Percentiles rank a stretch among this genome's conserved stretches.
phyloP scores from a whole-genome alignment of 108 stramenopile genomes.

The Aurantiochytrium sp. region DNA sequence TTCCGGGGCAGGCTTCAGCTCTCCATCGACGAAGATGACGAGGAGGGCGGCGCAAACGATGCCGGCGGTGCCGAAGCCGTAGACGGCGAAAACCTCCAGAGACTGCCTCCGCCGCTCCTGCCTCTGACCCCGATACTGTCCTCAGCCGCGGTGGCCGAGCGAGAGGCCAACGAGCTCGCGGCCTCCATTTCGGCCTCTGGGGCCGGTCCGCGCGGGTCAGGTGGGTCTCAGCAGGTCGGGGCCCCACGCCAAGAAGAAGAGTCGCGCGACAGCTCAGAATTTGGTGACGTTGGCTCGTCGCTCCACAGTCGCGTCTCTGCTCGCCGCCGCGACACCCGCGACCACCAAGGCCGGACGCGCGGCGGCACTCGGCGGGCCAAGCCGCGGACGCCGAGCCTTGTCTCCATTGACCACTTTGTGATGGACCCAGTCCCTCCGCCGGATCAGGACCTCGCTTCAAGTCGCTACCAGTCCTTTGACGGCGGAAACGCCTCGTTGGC shows the following conservation, averaged over 20 bases:
- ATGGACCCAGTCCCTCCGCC: neutral
- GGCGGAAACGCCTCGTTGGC: neutral
- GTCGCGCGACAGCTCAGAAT: neutral
- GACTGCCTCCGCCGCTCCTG: neutral
- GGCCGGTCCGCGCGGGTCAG: no score
- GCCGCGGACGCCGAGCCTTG: neutral
- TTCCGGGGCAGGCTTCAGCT: no score
- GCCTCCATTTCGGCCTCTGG: neutral
- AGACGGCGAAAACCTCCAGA: no score
- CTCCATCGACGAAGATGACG: no score
- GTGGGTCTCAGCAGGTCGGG: no score
- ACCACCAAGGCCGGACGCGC: no score
- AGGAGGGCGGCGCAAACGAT: no score
- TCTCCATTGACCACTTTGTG: neutral
- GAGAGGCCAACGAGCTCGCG: neutral
- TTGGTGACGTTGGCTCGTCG: neutral
- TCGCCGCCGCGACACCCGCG: neutral
- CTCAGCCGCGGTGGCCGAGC: no score
- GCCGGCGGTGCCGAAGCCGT: neutral
- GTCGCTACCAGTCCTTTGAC: neutral
- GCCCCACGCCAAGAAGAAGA: no score
- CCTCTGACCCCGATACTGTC: no score
- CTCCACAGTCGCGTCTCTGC: neutral
- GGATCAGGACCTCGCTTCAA: neutral
- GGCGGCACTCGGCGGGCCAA: neutral